Evolutionary conservation across 495 filamentous ascomycete genomes (phyloP).

Genomic region (Tetracladium marchalianum): DNA sequence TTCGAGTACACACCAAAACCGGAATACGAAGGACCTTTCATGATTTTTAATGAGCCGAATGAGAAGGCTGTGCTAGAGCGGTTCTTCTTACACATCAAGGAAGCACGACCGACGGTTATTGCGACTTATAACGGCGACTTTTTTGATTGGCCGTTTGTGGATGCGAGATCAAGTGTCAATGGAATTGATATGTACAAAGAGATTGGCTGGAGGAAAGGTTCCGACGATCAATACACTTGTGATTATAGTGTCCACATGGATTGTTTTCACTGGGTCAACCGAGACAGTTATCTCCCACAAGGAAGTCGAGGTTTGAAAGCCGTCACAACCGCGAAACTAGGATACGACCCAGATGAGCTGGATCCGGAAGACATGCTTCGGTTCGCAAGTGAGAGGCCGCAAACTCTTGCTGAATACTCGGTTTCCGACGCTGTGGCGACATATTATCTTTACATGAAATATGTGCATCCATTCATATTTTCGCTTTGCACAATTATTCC

Average conservation of each 20-base stretch:
- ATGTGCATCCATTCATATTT: conserved; percentile 98
- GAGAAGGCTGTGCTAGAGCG: conserved; percentile 81
- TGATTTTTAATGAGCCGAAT: conserved; percentile 96
- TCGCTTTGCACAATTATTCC: conserved; percentile 95
- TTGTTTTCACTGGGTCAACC: conserved; percentile 96
- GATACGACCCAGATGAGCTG: conserved; percentile 96
- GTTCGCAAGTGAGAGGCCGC: conserved; percentile 84
- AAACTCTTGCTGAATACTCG: conserved; percentile 93
- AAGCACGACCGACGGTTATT: conserved; percentile 89
- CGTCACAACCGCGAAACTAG: conserved; percentile 93
- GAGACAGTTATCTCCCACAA: conserved; percentile 96
- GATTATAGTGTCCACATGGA: conserved; percentile 98
- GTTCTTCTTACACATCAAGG: conserved; percentile 93
- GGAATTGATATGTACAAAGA: conserved; percentile 99
- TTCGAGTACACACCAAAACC: conserved; percentile 98
- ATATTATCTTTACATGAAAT: conserved; percentile 99
- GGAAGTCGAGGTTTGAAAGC: conserved; percentile 96
- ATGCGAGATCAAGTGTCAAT: conserved; percentile 79
- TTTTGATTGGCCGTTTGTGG: conserved; percentile 99
- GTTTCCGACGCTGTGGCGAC: conserved; percentile 98
- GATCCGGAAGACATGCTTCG: conserved; percentile 97
- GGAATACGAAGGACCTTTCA: conserved; percentile 88
- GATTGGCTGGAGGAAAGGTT: conserved; percentile 91
- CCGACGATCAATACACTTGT: conserved; percentile 90
- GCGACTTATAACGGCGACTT: conserved; percentile 99